A percentile compares a stretch with the other conserved stretches of the same genome.
Conservation (phyloP, 2,329 filamentous ascomycete species). For the Hypocreales sp. region DNA sequence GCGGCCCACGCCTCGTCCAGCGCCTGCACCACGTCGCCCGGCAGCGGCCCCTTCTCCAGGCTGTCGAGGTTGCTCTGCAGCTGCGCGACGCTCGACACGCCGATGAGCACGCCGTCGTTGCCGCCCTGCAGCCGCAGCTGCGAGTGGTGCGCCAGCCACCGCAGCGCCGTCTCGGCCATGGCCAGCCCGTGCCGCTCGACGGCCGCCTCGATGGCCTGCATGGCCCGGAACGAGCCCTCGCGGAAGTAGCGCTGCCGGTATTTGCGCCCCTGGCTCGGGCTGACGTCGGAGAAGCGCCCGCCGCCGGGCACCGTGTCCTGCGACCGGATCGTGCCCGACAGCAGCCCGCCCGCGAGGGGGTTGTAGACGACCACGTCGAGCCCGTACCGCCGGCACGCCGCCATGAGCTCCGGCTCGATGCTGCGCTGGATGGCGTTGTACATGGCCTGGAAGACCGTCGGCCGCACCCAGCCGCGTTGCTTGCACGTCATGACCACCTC, state of each 20-base stretch:
- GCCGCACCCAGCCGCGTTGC: conserved; percentile 66
- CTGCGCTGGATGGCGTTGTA: conserved; percentile 68
- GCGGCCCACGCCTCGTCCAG: conserved; percentile 66
- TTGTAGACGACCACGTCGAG: conserved; percentile 73
- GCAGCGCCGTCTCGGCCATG: conserved; percentile 56
- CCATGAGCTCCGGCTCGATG: conserved; percentile 61
- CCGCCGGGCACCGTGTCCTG: conserved; percentile 43
- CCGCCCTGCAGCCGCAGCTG: conserved; percentile 33
- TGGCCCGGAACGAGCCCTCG: conserved; percentile 45
- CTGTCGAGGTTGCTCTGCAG: conserved; percentile 40
- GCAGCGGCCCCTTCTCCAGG: conserved; percentile 55
- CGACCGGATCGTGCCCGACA: conserved; percentile 66
- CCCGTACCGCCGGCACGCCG: conserved; percentile 58
- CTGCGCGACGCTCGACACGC: conserved; percentile 40
- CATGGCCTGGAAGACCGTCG: conserved; percentile 78
- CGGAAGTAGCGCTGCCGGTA: conserved; percentile 62
- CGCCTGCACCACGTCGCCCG: conserved; percentile 57
- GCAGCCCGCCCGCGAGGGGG: conserved; percentile 64
- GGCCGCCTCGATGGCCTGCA: conserved; percentile 52
- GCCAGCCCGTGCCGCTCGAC: conserved; percentile 52
- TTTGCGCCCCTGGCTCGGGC: conserved; percentile 31
- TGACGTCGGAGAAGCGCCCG: conserved; percentile 52
- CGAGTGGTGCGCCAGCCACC: conserved; percentile 62
- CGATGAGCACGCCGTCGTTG: conserved; percentile 45
- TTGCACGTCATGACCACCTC: conserved; percentile 70